Evolutionary conservation across 176 grass and related monocot species (phyloP).

Genomic region (Secale cereale): DNA sequence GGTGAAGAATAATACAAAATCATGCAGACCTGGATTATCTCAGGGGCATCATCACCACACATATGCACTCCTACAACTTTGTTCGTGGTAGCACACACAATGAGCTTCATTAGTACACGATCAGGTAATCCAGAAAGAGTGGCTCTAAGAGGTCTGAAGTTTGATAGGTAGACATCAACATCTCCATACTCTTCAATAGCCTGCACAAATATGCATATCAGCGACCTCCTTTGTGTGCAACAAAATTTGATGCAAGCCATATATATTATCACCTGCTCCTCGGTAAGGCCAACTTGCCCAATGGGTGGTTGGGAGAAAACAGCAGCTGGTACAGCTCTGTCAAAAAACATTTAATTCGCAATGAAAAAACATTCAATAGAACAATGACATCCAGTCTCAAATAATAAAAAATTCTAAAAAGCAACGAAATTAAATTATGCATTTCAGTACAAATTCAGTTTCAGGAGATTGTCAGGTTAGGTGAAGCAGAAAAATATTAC

Average conservation of each 20-base stretch:
- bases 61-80: constrained; percentile 91
- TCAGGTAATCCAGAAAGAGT: constrained; percentile 94
- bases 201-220: constrained; percentile 38
- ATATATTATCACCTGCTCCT: constrained; percentile 64
- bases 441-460: constrained; percentile 6
- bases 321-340: constrained; percentile 82
- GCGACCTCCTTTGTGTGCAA: not conserved
- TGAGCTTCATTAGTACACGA: constrained; percentile 80
- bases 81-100: constrained; percentile 73
- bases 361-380: constrained; percentile 5
- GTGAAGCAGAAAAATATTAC: not conserved
- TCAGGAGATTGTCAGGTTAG: not conserved
- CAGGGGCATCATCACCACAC: constrained; percentile 86
- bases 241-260: not conserved
- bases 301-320: constrained; percentile 93
- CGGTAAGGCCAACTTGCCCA: constrained; percentile 83
- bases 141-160: constrained; percentile 90
- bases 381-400: not conserved
- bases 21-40: constrained; percentile 80
- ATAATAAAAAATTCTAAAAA: not conserved
- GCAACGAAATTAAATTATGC: not conserved
- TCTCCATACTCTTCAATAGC: constrained; percentile 71
- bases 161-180: constrained; percentile 71
- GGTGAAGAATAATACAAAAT: not conserved
- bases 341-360: not conserved